A percentile compares a stretch with the other conserved stretches of the same genome.
These are phyloP conservation scores for Colletotrichum eleusines DNA, from an alignment of 2,329 filamentous ascomycete species.

Conservation along the genomic window DNA sequence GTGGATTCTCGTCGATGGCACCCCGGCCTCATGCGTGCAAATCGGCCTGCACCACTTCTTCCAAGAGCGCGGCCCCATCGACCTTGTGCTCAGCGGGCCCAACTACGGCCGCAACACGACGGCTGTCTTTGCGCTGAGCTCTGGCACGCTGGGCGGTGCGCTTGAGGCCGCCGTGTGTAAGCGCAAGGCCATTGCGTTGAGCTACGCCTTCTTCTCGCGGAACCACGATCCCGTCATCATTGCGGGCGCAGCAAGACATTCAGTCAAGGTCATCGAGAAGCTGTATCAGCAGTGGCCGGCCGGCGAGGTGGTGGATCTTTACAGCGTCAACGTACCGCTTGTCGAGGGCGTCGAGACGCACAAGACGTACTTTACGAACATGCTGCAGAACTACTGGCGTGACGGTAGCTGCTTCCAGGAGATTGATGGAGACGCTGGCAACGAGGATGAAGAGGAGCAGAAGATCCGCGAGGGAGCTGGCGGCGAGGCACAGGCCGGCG, in stretches of 20 bases:
- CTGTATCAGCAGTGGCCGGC: slow-evolving; percentile 80
- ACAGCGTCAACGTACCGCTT: slow-evolving; percentile 90
- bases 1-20: slow-evolving; percentile 86
- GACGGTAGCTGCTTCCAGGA: slow-evolving; percentile 89
- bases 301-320: slow-evolving; percentile 80
- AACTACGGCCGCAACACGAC: slow-evolving; percentile 89
- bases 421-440: slow-evolving; percentile 73
- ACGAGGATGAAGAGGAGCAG: slow-evolving; percentile 78
- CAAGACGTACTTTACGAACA: slow-evolving; percentile 84
- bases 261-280: slow-evolving; percentile 82
- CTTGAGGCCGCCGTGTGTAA: slow-evolving; percentile 81
- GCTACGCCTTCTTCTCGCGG: slow-evolving; percentile 88
- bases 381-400: slow-evolving; percentile 93
- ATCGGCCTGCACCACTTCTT: slow-evolving; percentile 87
- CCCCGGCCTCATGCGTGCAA: slow-evolving; percentile 84
- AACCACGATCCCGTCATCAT: slow-evolving; percentile 89
- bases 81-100: slow-evolving; percentile 82
- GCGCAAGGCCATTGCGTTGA: slow-evolving; percentile 81
- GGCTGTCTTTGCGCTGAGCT: slow-evolving; percentile 81
- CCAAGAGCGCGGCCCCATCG: slow-evolving; percentile 75
- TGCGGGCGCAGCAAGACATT: slow-evolving; percentile 78
- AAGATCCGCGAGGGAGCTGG: slow-evolving; percentile 76
- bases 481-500: slow-evolving; percentile 52
- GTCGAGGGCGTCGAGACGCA: slow-evolving; percentile 78
- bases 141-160: slow-evolving; percentile 81